Conservation (phyloP, 192 early-diverging fungal species). For the Tieghemiomyces parasiticus region DNA sequence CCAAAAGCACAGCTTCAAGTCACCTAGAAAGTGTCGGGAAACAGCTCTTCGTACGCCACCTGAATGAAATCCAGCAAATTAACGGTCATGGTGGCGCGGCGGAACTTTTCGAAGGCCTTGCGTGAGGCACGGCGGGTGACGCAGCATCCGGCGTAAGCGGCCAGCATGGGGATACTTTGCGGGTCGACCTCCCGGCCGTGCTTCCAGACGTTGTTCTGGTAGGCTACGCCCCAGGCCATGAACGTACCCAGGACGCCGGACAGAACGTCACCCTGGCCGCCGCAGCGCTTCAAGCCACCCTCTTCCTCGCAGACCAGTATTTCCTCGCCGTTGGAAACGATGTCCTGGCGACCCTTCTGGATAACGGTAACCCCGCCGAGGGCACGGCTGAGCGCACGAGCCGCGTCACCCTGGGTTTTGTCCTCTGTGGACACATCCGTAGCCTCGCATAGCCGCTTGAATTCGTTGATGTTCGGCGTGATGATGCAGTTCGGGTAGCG, state of each 20-base stretch:
- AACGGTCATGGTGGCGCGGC: neutral
- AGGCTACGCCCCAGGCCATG: slow-evolving; percentile 66
- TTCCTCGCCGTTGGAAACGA: slow-evolving; percentile 58
- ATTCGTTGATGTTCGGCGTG: slow-evolving; percentile 85
- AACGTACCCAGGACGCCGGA: slow-evolving; percentile 73
- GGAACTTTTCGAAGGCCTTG: neutral
- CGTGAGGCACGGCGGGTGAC: neutral
- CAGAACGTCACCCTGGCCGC: slow-evolving; percentile 92
- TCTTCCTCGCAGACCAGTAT: slow-evolving; percentile 41
- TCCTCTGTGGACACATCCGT: slow-evolving; percentile 48
- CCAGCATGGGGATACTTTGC: neutral
- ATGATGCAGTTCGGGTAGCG: slow-evolving; percentile 61
- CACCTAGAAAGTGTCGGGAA: too few species aligned
- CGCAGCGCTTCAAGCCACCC: slow-evolving; percentile 74
- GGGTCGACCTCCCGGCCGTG: neutral
- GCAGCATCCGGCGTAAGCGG: slow-evolving; percentile 6
- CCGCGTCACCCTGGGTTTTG: slow-evolving; percentile 20
- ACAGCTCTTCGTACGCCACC: neutral
- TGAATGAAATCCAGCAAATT: neutral
- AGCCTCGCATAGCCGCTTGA: slow-evolving; percentile 51
- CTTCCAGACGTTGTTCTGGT: slow-evolving; percentile 41
- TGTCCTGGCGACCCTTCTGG: slow-evolving; percentile 59
- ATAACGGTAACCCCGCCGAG: slow-evolving; percentile 69
- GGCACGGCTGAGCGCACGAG: slow-evolving; percentile 35
- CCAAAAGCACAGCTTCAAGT: too few species aligned